Base-by-base conservation (phyloP, 495 filamentous ascomycete species). In the Podospora didyma region DNA sequence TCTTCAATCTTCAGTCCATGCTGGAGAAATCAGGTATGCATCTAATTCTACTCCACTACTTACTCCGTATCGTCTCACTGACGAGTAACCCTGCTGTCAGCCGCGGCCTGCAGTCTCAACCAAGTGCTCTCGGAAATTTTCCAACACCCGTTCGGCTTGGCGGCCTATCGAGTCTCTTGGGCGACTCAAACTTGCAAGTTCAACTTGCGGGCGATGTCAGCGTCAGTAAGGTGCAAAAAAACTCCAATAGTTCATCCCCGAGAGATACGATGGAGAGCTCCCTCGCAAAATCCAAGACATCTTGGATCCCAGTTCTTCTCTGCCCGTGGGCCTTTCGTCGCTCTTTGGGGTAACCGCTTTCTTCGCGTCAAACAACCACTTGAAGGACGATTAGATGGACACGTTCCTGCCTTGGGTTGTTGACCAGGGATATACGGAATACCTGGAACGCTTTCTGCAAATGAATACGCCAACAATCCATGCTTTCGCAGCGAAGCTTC, bases 201-300 rank as follows among this genome's bases (percentile, higher is more conserved):
- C 26, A 31, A 9, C 9, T 31, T 31, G 9, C 26, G 9, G 9
- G 9, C 9, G 26, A 31, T 31, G 9, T 31, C 26, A 31, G 26
- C 26, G 37, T 53, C 44, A 35, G 17, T 3, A 34, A 53, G 50
- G 2, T 53, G 34, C 50, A 10, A 42, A 11, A 22, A 14, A 34
- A 12, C 21, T 53, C 37, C 19, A 53, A 5, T 19, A 34, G 17
- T 53, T 42, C 37, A 44, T 53, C 20, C 50, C 50, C 14, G 50
- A 53, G 37, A 34, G 37, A 53, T 41, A 34, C 39, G 50, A 53
- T 2, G 50, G 50, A n/a, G 50, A 53, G 11, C 50, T 53, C 34
- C 23, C 35, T 17, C 14, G 35, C 14, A 53, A 10, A 11, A 31
- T 53, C n/a, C 19, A 44, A 20, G 35, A 19, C 19, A 44, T 53